A percentile compares a stretch with the other conserved stretches of the same genome.
phyloP scores from a whole-genome alignment of 768 basidiomycete genomes.

The Lactarius quietus region DNA sequence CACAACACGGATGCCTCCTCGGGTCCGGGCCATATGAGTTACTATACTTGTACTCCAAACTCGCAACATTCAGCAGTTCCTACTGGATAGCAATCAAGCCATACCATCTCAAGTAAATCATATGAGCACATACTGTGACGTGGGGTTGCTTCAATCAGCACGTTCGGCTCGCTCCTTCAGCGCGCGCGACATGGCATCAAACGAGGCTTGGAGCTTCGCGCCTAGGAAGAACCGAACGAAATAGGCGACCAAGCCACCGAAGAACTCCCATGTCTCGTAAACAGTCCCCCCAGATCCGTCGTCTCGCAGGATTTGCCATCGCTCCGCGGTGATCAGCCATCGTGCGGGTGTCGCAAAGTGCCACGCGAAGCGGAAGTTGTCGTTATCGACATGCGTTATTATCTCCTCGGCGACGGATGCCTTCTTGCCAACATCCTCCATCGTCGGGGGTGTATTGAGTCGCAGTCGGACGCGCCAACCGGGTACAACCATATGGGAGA shows the following conservation, averaged over 20 bases:
- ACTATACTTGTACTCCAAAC: too few species aligned
- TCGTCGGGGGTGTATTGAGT: constrained; percentile 7
- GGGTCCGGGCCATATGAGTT: background rate
- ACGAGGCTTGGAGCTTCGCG: constrained; percentile 13
- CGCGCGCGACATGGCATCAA: constrained; percentile 12
- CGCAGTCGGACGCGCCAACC: constrained; percentile 5
- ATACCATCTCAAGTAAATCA: background rate
- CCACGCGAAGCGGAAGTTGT: constrained; percentile 12
- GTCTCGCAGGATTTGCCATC: constrained; percentile 16
- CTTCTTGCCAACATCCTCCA: constrained; percentile 7
- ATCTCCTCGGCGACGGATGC: constrained; percentile 6
- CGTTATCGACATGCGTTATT: constrained; percentile 9
- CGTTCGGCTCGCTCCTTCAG: constrained; percentile 15
- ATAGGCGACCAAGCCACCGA: constrained; percentile 12
- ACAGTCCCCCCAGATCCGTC: background rate
- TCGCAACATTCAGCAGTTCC: background rate
- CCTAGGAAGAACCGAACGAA: constrained; percentile 10
- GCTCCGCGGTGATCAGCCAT: constrained; percentile 15
- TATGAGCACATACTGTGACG: background rate
- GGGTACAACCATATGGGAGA: background rate
- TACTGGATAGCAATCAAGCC: background rate
- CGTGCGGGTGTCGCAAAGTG: constrained; percentile 13
- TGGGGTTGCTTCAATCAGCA: background rate
- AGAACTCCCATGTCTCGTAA: constrained; percentile 18
- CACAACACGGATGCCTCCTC: background rate